Evolutionary conservation across 208 protist species (phyloP), one percentile per base, ranked within the genome.

Genomic region (Trypanosomatidae sp.): DNA sequence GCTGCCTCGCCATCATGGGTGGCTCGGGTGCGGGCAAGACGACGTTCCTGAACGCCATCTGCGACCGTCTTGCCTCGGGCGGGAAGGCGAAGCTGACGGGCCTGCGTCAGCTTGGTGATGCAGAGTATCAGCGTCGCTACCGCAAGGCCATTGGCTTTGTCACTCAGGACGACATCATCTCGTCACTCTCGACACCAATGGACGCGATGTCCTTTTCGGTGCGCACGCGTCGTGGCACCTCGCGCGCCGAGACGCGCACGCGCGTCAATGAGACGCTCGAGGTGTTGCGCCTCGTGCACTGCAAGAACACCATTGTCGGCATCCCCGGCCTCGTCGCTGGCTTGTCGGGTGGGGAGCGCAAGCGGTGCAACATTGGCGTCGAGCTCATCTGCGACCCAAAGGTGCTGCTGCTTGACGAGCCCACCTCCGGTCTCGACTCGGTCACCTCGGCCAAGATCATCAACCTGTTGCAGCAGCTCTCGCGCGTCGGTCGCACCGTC

Each of bases 401-500:
- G 42, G 52, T 93, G 8, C 27, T 96, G 40, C 52, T 96, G 15
- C 73, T 96, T 16, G 85, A 96, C 42, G 89, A 96, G 67, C 86
- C 86, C 23, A 94, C 83, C 11, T 82, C 73, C 18, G 86, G 80
- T 23, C 74, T 97, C 26, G 93, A 97, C 60, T 79, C 80, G 4
- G 57, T 79, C 23, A 90, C 66, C 19, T 90, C 91, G 5, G 70
- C 59, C n/a, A 76, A 73, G 35, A 61, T 97, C 19, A 71, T 93
- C 16, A 57, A 88, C 23, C 60, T 77, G 32, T 47, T 96, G 22
- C 69, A 66, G 7, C 56, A 73, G 19, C 59, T 97, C 28, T 61
- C 88, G 19, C 67, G 55, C 35, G 55, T 49, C 25, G 87, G 79
- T 23, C 65, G 85, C 43, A 95, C 91, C 19, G 65, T 97, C 16